Evolutionary conservation across 306 rosid genomes (phyloP).

Genomic region (Datisca glomerata): DNA sequence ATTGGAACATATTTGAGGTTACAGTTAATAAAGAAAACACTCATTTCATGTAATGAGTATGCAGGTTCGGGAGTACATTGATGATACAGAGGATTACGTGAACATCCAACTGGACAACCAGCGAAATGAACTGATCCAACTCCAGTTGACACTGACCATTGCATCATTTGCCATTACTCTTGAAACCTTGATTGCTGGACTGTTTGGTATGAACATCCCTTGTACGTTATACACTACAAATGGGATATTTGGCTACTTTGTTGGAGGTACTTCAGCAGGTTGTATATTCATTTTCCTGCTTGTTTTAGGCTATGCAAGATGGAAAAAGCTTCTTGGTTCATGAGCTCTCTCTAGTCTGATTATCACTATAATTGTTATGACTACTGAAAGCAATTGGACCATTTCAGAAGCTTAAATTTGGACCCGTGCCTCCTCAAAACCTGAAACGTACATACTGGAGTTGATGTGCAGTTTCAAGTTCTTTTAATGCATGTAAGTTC

Average conservation of each 20-base stretch:
- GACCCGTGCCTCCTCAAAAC: not conserved
- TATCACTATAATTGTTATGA: not conserved
- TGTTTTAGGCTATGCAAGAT: slow-evolving; percentile 73
- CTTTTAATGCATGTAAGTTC: no score
- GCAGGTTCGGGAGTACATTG: slow-evolving; percentile 95
- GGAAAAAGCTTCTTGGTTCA: slow-evolving; percentile 83
- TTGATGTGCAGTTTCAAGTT: no score
- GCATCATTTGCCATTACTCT: slow-evolving; percentile 74
- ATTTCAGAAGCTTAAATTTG: not conserved
- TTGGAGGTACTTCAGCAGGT: slow-evolving; percentile 26
- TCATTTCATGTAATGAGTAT: no score
- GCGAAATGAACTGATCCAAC: slow-evolving; percentile 92
- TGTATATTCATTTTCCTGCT: slow-evolving; percentile 45
- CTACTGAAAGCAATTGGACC: not conserved
- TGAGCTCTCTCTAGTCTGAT: slow-evolving; percentile 16
- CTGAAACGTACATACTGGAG: no score
- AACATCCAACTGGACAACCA: slow-evolving; percentile 98
- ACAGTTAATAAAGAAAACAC: no score
- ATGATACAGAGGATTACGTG: slow-evolving; percentile 93
- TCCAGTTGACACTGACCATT: slow-evolving; percentile 81
- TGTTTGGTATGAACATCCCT: slow-evolving; percentile 90
- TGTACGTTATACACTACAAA: slow-evolving; percentile 10
- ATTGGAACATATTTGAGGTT: no score
- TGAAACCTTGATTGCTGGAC: slow-evolving; percentile 62
- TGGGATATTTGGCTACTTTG: slow-evolving; percentile 48